phyloP scores from a whole-genome alignment of 768 basidiomycete genomes.

The Infundibulicybe gibba region DNA sequence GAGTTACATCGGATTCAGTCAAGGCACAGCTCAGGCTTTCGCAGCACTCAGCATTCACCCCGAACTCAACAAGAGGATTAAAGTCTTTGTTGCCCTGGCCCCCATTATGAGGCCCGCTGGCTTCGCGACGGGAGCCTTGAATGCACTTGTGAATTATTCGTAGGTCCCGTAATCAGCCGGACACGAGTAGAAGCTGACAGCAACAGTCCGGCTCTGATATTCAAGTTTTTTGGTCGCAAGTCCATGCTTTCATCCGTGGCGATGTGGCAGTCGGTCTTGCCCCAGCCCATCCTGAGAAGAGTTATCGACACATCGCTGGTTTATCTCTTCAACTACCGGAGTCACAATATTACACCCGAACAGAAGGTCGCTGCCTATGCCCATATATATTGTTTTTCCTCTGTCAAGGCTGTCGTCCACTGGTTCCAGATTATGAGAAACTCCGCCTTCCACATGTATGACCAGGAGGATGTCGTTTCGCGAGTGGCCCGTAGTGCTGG shows the following conservation, averaged over 20 bases:
- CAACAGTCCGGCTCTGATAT: conserved; percentile 68
- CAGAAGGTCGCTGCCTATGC: conserved; percentile 82
- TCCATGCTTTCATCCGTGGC: conserved; percentile 77
- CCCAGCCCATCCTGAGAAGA: conserved; percentile 77
- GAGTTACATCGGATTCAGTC: conserved; percentile 84
- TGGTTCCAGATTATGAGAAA: conserved; percentile 93
- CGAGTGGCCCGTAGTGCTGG: conserved; percentile 41
- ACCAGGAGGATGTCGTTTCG: conserved; percentile 55
- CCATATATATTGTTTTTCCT: conserved; percentile 79
- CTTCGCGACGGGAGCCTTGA: conserved; percentile 70
- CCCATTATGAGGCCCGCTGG: conserved; percentile 83
- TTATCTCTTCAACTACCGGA: conserved; percentile 77
- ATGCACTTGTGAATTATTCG: conserved; percentile 85
- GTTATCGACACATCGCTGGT: conserved; percentile 66
- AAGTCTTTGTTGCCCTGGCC: conserved; percentile 79
- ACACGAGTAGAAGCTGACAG: not conserved
- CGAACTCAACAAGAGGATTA: conserved; percentile 71
- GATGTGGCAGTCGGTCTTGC: conserved; percentile 82
- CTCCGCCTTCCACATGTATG: conserved; percentile 80
- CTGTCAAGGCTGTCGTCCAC: conserved; percentile 83
- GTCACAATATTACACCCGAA: conserved; percentile 55
- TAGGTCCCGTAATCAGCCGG: conserved; percentile 24
- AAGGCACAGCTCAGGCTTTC: conserved; percentile 81
- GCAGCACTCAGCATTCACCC: conserved; percentile 82
- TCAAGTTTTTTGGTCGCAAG: conserved; percentile 82